Evolutionary conservation across 2,329 filamentous ascomycete genomes (phyloP), one percentile per base, ranked within the genome.

Genomic region (Tolypocladium pustulatum): DNA sequence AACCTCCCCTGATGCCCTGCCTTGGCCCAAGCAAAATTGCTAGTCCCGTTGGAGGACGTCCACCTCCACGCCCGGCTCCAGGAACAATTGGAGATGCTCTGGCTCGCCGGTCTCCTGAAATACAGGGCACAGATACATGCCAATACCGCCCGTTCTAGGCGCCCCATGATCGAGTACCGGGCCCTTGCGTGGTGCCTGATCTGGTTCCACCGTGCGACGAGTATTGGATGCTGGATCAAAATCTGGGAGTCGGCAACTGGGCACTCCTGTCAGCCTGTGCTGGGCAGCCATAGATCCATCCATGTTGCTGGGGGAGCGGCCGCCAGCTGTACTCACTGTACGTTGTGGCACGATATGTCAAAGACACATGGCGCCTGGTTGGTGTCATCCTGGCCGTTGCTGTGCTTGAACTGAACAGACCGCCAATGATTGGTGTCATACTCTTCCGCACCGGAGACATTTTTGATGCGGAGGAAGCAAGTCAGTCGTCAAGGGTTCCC

Each of bases 351-450:
- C 0, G 84, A 81, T 22, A 85, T 77, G 61, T 82, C 76, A 61
- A 85, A 83, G 8, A 67, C 58, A 58, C 63, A 66, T 12, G 56
- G 53, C 25, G 46, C 43, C 12, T 63, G 40, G 9, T 63, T 61
- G 54, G 63, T n/a, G 20, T 1, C 15, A 10, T 51, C 60, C 32
- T 54, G 65, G 15, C 69, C 67, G 49, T 70, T 67, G 43, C 72
- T 71, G 51, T 71, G 73, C 60, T 80, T 79, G 64, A 88, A 78
- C 27, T 75, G 73, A 41, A 90, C 77, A 34, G 73, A 76, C 61
- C 82, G 85, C 88, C 88, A 91, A 10, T 75, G 76, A 57, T 91
- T 88, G 69, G 92, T 88, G 22, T 83, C 81, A 65, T 88, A 90
- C 5, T 85, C 76, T 1, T 80, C 74, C 0, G 80, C 77, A 4